Base-by-base conservation (phyloP, 2,329 filamentous ascomycete genomes). In the Colletotrichum liaoningense region DNA sequence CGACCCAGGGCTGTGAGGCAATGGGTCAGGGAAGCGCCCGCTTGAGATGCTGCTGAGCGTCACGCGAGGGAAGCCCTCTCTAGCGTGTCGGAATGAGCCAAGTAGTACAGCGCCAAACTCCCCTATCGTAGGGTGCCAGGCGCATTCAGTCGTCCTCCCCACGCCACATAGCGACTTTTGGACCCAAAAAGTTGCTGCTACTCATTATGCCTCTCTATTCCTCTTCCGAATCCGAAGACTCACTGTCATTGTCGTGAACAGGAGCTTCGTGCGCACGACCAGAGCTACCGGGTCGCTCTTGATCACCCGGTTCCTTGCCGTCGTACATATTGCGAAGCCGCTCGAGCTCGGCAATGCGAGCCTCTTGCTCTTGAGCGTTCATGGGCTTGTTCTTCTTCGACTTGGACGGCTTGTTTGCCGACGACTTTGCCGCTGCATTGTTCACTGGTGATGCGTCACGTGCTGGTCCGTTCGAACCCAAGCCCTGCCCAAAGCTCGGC, bases 381-480 rank as follows among this genome's bases (percentile, higher is more conserved):
- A 94, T 94, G 1, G 92, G 92, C 85, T 94, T 94, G 81, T 94
- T 93, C 86, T 93, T 93, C 84, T 91, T 92, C 65, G 89, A 89
- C 81, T 91, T 91, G 75, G 83, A 84, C 28, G 82, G 81, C 56
- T 81, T 79, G 63, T 80, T 49, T 19, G 19, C 74, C 0, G 79
- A 71, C 64, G 79, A 77, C 72, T 84, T 83, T 33, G 79, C 73
- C 5, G 80, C 74, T 3, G 76, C 74, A 54, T 78, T 79, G 66
- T 74, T 77, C 46, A 77, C 78, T 59, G 83, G 81, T 5, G 82
- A 79, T 42, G 82, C 80, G n/a, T 72, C 68, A 22, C 74, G 74
- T 19, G 79, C 70, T 24, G 77, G 75, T 19, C 76, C 69, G 19
- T 77, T 49, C 30, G 78, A 77, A 12, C 78, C 77, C 14, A 77